phyloP scores from a whole-genome alignment of 306 rosid genomes.

The Fragaria ananassa region DNA sequence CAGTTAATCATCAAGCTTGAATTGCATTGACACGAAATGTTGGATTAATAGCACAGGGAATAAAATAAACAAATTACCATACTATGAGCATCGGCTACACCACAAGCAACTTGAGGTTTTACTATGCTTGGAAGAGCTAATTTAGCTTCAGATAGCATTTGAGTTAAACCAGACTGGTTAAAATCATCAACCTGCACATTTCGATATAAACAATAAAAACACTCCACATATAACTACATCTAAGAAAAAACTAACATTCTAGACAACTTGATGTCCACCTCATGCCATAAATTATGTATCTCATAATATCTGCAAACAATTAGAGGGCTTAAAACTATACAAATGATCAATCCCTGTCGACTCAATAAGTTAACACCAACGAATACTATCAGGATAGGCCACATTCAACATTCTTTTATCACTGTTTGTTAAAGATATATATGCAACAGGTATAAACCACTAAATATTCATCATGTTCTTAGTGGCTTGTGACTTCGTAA shows the following conservation, averaged over 20 bases:
- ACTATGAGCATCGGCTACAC: slow-evolving; percentile 74
- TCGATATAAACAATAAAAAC: neutral
- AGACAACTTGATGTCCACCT: neutral
- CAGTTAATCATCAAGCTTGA: neutral
- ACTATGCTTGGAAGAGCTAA: slow-evolving; percentile 75
- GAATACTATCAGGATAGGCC: neutral
- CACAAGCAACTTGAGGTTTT: slow-evolving; percentile 97
- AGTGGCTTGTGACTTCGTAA: neutral
- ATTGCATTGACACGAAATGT: neutral
- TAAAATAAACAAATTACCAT: slow-evolving; percentile 47
- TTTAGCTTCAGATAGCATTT: slow-evolving; percentile 52
- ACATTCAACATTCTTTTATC: neutral
- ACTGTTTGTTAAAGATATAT: neutral
- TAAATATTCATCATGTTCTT: neutral
- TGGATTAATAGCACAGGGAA: neutral
- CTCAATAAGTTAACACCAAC: neutral
- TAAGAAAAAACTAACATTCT: neutral
- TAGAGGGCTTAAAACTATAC: neutral
- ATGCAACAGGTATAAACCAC: neutral
- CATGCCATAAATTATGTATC: neutral
- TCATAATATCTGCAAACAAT: neutral
- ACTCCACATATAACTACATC: neutral
- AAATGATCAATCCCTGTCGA: neutral
- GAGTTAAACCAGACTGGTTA: slow-evolving; percentile 40
- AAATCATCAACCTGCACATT: slow-evolving; percentile 56